phyloP scores from a whole-genome alignment of 768 basidiomycete genomes.

The Lactarius pseudohatsudake region DNA sequence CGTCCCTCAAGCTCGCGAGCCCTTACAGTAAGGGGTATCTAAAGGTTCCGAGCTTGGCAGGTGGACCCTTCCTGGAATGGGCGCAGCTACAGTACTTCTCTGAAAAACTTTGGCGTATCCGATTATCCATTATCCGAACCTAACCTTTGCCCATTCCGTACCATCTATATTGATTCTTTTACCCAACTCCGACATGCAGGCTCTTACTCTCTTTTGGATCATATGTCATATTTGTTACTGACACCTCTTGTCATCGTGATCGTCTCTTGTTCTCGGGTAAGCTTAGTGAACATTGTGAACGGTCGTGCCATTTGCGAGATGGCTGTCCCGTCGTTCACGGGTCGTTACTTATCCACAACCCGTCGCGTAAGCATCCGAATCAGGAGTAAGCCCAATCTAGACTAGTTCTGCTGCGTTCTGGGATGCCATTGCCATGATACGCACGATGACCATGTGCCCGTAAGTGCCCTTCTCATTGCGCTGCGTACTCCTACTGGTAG shows the following conservation, averaged over 20 bases:
- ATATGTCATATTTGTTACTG: neutral
- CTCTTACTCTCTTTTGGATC: neutral
- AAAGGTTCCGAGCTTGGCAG: slow-evolving; percentile 18
- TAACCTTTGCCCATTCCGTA: slow-evolving; percentile 7
- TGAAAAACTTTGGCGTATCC: slow-evolving; percentile 15
- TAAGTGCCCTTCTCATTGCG: slow-evolving; percentile 6
- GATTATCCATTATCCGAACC: slow-evolving; percentile 28
- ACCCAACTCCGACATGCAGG: neutral
- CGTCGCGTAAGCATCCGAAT: slow-evolving; percentile 13
- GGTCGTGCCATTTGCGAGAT: neutral
- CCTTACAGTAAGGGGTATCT: neutral
- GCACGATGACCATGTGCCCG: slow-evolving; percentile 15
- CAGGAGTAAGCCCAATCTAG: slow-evolving; percentile 2
- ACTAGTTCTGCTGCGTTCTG: neutral
- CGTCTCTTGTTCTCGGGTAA: slow-evolving; percentile 3
- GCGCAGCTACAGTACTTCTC: slow-evolving; percentile 13
- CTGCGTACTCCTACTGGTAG: neutral
- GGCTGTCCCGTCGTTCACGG: slow-evolving; percentile 15
- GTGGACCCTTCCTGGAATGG: neutral
- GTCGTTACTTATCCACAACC: slow-evolving; percentile 11
- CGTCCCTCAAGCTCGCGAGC: neutral
- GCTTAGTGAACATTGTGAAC: neutral
- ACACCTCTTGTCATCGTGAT: neutral
- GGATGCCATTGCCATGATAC: neutral
- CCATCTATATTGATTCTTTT: neutral